phyloP scores from a whole-genome alignment of 177 flowering plant genomes.

The Telopea speciosissima region DNA sequence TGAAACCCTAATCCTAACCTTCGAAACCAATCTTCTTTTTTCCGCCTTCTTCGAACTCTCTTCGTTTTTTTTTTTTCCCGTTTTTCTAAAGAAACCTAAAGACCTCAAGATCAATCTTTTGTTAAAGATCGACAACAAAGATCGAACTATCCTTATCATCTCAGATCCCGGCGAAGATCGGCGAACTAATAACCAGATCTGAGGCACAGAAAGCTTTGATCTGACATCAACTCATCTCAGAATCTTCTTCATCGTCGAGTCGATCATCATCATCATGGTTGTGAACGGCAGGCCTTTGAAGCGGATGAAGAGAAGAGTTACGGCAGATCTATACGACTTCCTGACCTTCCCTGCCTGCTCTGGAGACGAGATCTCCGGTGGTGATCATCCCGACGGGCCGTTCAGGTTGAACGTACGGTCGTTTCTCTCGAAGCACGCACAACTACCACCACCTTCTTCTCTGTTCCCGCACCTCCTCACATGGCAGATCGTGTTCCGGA shows the following conservation, averaged over 20 bases:
- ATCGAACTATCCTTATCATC: too few species aligned
- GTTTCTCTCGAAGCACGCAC: conserved; percentile 49
- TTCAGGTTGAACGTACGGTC: conserved; percentile 44
- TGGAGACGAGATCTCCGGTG: conserved; percentile 4
- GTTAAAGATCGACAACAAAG: too few species aligned
- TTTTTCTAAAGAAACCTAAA: too few species aligned
- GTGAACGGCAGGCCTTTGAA: conserved; percentile 64
- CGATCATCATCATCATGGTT: conserved; percentile 38
- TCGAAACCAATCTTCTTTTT: too few species aligned
- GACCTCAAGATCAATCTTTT: too few species aligned
- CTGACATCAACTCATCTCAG: not conserved
- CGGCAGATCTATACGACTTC: conserved; percentile 66
- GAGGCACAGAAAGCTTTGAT: not conserved
- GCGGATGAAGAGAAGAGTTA: conserved; percentile 69
- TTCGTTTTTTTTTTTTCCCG: too few species aligned
- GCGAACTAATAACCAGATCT: too few species aligned
- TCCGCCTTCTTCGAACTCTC: too few species aligned
- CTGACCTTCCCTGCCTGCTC: conserved; percentile 39
- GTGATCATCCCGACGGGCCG: conserved; percentile 20
- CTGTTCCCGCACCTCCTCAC: conserved; percentile 48
- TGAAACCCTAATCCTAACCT: too few species aligned
- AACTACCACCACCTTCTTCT: conserved; percentile 35
- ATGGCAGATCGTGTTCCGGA: conserved; percentile 68
- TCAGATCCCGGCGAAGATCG: too few species aligned
- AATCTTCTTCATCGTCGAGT: not conserved